Evolutionary conservation across 805 yeast species (phyloP).

Genomic region (Saccharomycopsis fodiens): DNA sequence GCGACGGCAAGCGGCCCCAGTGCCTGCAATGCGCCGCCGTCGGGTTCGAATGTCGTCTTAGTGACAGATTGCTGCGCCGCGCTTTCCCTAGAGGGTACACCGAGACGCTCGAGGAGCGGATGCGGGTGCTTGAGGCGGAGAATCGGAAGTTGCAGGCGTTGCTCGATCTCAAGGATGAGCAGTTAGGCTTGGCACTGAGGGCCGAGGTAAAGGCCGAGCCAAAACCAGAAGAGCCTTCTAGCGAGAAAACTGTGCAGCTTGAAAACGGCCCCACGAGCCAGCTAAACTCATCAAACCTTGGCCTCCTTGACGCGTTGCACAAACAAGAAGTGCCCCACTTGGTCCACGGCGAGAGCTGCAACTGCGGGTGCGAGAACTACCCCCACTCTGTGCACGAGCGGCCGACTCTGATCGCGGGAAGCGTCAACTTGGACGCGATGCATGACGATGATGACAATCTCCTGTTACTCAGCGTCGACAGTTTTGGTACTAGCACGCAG

Average conservation of each 20-base stretch:
- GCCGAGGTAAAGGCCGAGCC: constrained; percentile 18
- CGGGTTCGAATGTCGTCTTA: constrained; percentile 83
- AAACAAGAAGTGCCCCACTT: constrained; percentile 25
- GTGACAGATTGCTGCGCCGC: constrained; percentile 75
- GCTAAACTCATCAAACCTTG: constrained; percentile 30
- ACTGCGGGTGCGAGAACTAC: constrained; percentile 43
- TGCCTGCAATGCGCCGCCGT: constrained; percentile 80
- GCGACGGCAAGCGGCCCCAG: constrained; percentile 68
- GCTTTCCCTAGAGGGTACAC: constrained; percentile 92
- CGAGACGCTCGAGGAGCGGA: constrained; percentile 79
- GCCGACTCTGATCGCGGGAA: constrained; percentile 61
- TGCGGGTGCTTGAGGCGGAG: constrained; percentile 79
- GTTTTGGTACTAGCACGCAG: constrained; percentile 4
- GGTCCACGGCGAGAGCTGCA: constrained; percentile 42
- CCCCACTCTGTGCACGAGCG: constrained; percentile 51
- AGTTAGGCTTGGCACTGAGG: constrained; percentile 36
- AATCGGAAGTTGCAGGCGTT: constrained; percentile 61
- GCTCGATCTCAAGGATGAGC: constrained; percentile 58
- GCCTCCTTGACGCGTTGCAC: constrained; percentile 25
- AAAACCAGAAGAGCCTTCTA: background rate
- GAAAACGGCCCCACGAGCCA: constrained; percentile 15
- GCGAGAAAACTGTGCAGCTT: constrained; percentile 2
- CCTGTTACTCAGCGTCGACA: constrained; percentile 24
- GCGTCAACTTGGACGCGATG: constrained; percentile 41
- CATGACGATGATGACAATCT: constrained; percentile 33